Evolutionary conservation across 129 eudicot genomes (phyloP), one percentile per base, ranked within the genome.

Genomic region (Ambrosia trifida): DNA sequence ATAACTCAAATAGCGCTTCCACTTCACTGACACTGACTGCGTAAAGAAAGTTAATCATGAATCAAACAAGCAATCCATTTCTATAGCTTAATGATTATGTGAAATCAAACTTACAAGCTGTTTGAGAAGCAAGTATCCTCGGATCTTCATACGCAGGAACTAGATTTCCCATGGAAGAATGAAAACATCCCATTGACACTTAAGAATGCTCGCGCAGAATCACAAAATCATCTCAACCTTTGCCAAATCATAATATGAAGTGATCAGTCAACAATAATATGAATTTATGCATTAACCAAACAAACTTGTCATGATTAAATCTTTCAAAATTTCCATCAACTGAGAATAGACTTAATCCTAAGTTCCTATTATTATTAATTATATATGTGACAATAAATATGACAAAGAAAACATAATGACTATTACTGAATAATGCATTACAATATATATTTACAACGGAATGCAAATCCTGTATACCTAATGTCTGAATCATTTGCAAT

Each of bases 21-120:
- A 84, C 88, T 72, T 84, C 88, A 70, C 88, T 81, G 12, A 84
- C 85, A 49, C 85, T 84, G 50, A 84, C 87, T 83, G 84, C 54
- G 44, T 4, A 75, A 4, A 47, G 17, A 64, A 44, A 64, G 11
- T 20, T 9, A 8, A 20, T 66, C 43, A 16, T 14, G 7, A 74
- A 66, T 66, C 10, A 7, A 14, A 18, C 2, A 61, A 45, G 13
- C 69, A 32, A 62, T n/a, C 38, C 32, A 5, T 30, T 36, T 35
- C 45, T 62, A 3, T 35, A 35, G 11, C 5, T 35, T 32, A 35
- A 59, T 11, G 43, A 58, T 56, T 40, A 32, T 35, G 49, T 45
- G 28, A 50, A 52, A 74, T 40, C 46, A 11, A 24, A 61, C 72
- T 78, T 41, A 78, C 81, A 78, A 70, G 81, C 47, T 50, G 81